Percentiles rank a stretch among this genome's conserved stretches.
Evolutionary conservation across 202 grass and related monocot species (phyloP).

Genomic region (Elaeis oleifera): DNA sequence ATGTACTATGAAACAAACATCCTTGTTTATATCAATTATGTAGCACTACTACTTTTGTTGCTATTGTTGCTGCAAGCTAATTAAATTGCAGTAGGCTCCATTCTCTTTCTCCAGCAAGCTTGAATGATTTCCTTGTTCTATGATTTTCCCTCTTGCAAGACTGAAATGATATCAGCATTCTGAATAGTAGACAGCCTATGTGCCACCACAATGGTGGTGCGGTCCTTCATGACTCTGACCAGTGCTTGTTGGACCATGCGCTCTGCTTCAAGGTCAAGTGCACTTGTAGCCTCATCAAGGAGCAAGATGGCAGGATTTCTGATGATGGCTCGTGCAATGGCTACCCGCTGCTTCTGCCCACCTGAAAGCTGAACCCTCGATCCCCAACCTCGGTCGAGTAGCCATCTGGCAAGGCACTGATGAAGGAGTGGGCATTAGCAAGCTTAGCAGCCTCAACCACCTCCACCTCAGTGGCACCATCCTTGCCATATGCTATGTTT

Average conservation of each 20-base stretch:
- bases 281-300: conserved; percentile 80
- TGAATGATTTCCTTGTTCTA: conserved; percentile 71
- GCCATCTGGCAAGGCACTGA: conserved; percentile 80
- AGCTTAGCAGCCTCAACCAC: conserved; percentile 72
- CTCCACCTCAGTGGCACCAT: conserved; percentile 59
- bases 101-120: conserved; percentile 55
- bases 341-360: conserved; percentile 89
- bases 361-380: conserved; percentile 81
- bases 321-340: conserved; percentile 78
- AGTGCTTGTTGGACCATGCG: conserved; percentile 84
- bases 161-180: conserved; percentile 83
- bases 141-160: conserved; percentile 84
- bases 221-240: conserved; percentile 79
- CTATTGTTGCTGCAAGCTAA: conserved; percentile 72
- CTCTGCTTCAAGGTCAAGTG: conserved; percentile 80
- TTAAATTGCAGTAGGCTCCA: conserved; percentile 77
- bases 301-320: conserved; percentile 70
- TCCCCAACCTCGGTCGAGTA: conserved; percentile 91
- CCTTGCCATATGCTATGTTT: conserved; percentile 97
- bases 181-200: conserved; percentile 86
- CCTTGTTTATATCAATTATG: no score
- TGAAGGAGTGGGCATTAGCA: conserved; percentile 93
- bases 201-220: conserved; percentile 86
- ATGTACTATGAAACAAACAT: no score
- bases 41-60: conserved; percentile 9